Evolutionary conservation across 2,329 filamentous ascomycete genomes (phyloP).

Genomic region (Cytospora piceae): DNA sequence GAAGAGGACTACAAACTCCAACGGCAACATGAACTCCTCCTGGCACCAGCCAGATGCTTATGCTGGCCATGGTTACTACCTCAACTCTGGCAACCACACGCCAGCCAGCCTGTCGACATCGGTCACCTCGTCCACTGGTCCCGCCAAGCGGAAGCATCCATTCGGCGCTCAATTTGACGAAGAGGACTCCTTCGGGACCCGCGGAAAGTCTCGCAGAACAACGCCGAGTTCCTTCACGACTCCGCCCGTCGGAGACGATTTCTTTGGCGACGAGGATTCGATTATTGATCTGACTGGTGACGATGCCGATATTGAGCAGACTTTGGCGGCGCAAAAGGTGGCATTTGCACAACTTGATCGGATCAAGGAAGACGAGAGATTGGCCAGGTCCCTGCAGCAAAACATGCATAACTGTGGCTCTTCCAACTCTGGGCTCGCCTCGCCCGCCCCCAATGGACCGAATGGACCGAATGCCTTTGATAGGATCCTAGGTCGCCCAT

Average conservation of each 20-base stretch:
- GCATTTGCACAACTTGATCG: constrained; percentile 45
- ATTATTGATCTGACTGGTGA: constrained; percentile 50
- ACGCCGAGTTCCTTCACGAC: constrained; percentile 32
- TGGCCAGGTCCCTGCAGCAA: constrained; percentile 31
- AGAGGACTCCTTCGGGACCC: constrained; percentile 16
- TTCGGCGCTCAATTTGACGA: constrained; percentile 23
- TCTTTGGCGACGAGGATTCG: constrained; percentile 32
- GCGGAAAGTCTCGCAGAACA: constrained; percentile 29
- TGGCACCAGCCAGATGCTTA: constrained; percentile 8
- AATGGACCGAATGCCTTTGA: constrained; percentile 33
- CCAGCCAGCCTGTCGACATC: constrained; percentile 21
- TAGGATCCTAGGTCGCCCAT: constrained; percentile 30
- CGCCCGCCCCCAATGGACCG: constrained; percentile 7
- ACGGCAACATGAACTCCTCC: constrained; percentile 5
- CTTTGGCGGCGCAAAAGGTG: constrained; percentile 37
- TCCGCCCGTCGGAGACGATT: constrained; percentile 18
- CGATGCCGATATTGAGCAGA: constrained; percentile 32
- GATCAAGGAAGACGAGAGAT: constrained; percentile 42
- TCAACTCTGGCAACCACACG: constrained; percentile 19
- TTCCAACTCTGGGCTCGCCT: neutral
- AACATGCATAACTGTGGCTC: constrained; percentile 9
- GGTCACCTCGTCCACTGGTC: constrained; percentile 5
- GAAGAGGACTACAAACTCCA: constrained; percentile 13
- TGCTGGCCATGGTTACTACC: constrained; percentile 13
- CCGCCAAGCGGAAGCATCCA: constrained; percentile 23